Evolutionary conservation across 176 grass and related monocot genomes (phyloP).

Genomic region (Triticum timopheevii): DNA sequence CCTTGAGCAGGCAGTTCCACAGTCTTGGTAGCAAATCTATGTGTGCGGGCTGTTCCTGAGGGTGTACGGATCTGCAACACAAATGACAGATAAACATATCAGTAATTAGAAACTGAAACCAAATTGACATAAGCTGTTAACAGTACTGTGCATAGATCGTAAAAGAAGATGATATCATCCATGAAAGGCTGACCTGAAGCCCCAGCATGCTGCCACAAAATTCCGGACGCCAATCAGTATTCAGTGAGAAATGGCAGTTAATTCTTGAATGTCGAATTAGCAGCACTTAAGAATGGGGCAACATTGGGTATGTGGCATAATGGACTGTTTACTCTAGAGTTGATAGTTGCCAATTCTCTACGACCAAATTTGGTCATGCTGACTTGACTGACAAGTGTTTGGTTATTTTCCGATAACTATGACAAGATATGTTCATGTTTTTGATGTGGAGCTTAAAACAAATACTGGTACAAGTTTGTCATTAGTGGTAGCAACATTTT

Average conservation of each 20-base stretch:
- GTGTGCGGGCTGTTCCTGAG: conserved; percentile 74
- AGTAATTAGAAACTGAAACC: background rate
- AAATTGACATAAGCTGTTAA: background rate
- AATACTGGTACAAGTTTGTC: background rate
- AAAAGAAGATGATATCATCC: background rate
- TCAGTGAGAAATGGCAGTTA: background rate
- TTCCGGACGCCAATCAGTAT: background rate
- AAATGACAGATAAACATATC: conserved; percentile 26
- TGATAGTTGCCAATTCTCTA: background rate
- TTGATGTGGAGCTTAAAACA: background rate
- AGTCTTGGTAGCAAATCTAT: conserved; percentile 79
- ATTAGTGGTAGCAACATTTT: background rate
- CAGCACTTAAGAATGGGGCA: background rate
- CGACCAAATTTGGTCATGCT: background rate
- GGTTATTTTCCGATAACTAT: too few species aligned
- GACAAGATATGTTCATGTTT: background rate
- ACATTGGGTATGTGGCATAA: background rate
- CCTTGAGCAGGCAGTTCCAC: conserved; percentile 82
- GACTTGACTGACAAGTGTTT: too few species aligned
- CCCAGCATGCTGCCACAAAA: background rate
- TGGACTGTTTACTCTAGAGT: background rate
- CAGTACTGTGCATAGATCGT: background rate
- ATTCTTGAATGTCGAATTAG: background rate
- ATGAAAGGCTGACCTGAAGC: background rate
- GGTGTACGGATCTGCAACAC: conserved; percentile 68